Base-by-base conservation (phyloP, 306 rosid genomes). In the Ammopiptanthus mongolicus region DNA sequence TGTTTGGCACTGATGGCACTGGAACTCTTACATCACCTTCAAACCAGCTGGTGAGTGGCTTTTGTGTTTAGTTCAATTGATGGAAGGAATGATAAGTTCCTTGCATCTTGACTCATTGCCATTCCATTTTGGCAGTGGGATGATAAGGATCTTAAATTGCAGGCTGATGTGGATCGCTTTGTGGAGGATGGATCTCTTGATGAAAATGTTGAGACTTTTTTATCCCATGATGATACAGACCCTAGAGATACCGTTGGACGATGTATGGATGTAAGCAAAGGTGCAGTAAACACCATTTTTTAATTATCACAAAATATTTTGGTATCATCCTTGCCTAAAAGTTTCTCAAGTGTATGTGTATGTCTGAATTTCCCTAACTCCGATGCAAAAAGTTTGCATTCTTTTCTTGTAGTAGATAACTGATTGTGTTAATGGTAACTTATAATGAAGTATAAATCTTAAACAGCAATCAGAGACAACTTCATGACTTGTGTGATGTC, bases 101-200 rank as follows among this genome's bases (percentile, higher is more conserved):
- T 84, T 85, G 86, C 88, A 61, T 81, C 81, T 65, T 62, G 78
- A 87, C 97, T 96, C 97, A 92, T 92, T 88, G 92, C 81, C 72
- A 82, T 92, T 87, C 89, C 93, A 80, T 92, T 92, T 89, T 96
- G 97, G 97, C 97, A 89, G 94, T 92, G 97, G 96, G 97, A 88
- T 96, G 96, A 96, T 90, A 96, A 96, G 86, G 93, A 89, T 90
- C 90, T 96, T 96, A 98, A 82, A 90, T 92, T 96, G 99, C 90
- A 96, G 99, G 98, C 93, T 90, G 97, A 96, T 71, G 90, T 95
- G 86, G 99, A 92, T 64, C 97, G 97, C 69, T 92, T 89, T 59
- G 99, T 92, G 50, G 99, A 96, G 74, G 99, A 96, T 78, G 97
- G 96, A 51, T 88, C 97, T 33, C 96, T 93, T 50, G 99, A 96